A percentile compares a stretch with the other conserved stretches of the same genome.
phyloP scores from a whole-genome alignment of 495 filamentous ascomycete genomes.

The Aspergillus diversus region DNA sequence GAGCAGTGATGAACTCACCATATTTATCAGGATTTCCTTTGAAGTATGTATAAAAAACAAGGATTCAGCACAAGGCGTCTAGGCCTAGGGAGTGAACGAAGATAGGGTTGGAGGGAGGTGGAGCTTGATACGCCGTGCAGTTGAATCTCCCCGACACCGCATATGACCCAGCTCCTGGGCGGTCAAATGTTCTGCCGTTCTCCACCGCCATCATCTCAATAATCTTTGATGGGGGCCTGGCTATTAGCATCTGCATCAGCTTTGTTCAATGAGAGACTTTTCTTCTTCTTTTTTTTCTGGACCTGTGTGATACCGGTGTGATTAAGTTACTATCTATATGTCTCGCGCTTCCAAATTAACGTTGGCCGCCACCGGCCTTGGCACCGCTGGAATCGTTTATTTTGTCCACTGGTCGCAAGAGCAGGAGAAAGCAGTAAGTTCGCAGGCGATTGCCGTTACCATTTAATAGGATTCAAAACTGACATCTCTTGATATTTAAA shows the following conservation, averaged over 20 bases:
- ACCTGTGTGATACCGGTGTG: conserved; percentile 5
- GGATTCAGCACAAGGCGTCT: neutral
- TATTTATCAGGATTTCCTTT: conserved; percentile 34
- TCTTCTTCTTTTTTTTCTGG: neutral
- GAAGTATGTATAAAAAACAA: neutral
- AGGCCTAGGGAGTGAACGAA: conserved; percentile 13
- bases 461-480: conserved; percentile 16
- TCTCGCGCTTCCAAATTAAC: conserved; percentile 88
- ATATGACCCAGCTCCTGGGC: conserved; percentile 41
- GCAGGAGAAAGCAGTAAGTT: conserved; percentile 78
- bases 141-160: conserved; percentile 39
- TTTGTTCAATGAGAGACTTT: no score
- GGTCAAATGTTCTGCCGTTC: conserved; percentile 40
- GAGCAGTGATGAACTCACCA: conserved; percentile 33
- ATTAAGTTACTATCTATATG: conserved; percentile 56
- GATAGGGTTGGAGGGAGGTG: conserved; percentile 29
- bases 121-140: conserved; percentile 37
- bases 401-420: conserved; percentile 90
- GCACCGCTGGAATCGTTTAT: conserved; percentile 74
- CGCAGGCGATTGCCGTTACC: conserved; percentile 7
- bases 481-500: neutral
- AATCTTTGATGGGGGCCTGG: conserved; percentile 28
- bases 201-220: conserved; percentile 38
- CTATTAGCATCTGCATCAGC: neutral
- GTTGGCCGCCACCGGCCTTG: conserved; percentile 73